Evolutionary conservation across 331 rosid genomes (phyloP), one percentile per base, ranked within the genome.

Genomic region (Pyrus hybrid): DNA sequence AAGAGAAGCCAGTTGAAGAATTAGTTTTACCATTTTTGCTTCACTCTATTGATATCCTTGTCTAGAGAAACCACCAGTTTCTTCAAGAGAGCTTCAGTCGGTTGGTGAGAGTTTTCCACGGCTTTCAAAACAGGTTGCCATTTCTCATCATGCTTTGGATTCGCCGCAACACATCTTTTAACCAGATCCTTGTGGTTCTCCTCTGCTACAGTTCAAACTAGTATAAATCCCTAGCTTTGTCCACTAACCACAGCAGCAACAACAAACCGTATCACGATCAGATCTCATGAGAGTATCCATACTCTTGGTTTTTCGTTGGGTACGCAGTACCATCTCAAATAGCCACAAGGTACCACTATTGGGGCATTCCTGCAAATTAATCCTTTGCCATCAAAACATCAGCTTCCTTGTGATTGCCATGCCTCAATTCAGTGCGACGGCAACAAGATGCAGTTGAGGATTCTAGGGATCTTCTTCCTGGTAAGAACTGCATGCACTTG

Each of bases 281-380:
- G 89, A 90, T 83, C 91, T 93, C 85, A 88, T 91, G 26, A 90
- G 87, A 54, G 98, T 93, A 84, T 93, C 96, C 89, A 78, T 85
- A 77, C 97, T 89, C 86, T 89, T 93, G 33, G 84, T 91, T 82
- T 84, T 93, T 6, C 95, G 82, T 69, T 93, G 97, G 14, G 98
- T 93, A 60, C 91, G 97, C 4, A 97, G 97, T 71, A 83, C 98
- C 97, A 91, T 89, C 82, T 93, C 96, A n/a, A 74, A 91, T 89
- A 8, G 96, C 96, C 93, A 89, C 66, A 91, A 72, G 41, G 84
- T 88, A 71, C 98, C 96, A 77, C 97, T 93, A 65, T 85, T 89
- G 57, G 93, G 91, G 72, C 96, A 93, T 79, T 88, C 96, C 73
- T 93, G 93, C 79, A 91, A 79, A 37, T 37, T 37, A 37, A 74